Base-by-base conservation (phyloP, 805 yeast genomes). In the Ogataea ramenticola region DNA sequence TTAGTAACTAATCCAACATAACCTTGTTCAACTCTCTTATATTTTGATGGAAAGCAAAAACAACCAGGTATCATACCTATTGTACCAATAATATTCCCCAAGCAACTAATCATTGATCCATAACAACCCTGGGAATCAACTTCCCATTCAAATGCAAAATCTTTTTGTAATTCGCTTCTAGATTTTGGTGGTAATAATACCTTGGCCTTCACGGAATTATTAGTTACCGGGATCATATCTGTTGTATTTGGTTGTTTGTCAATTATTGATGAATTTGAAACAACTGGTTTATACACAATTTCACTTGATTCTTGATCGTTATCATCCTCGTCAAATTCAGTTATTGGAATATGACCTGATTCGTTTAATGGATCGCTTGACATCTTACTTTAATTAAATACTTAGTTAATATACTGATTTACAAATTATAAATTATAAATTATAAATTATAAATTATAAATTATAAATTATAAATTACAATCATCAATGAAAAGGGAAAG, bases 1-100 rank as follows among this genome's bases (percentile, higher is more conserved):
- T 73, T 71, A 43, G 83, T 81, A 42, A 82, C 67, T 45, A 82
- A 68, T 14, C 88, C 89, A 44, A 82, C 87, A 46, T 74, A 66
- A 56, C 89, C 89, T 62, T 82, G 86, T 24, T 70, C 58, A 24
- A 82, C 84, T 31, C 69, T 65, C 52, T 71, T 66, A 64, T 75
- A 82, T 9, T 86, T 86, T 55, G 79, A 80, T 9, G 72, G 60
- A 50, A 67, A 70, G 54, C 83, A 78, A 42, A 69, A 54, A 53
- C 74, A 80, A 50, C 73, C 63, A 4, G 87, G 81, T 52, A 75
- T 65, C 22, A 72, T 59, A 42, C 86, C 86, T 43, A 72, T 60
- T 4, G 60, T 52, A 32, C 88, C 88, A 52, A 75, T 67, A 32
- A 65, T 46, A 11, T 42, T 43, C 32, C 88, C 88, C 45, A 66